Base-by-base conservation (phyloP, 345 rosid species). In the Rhodamnia argentea region DNA sequence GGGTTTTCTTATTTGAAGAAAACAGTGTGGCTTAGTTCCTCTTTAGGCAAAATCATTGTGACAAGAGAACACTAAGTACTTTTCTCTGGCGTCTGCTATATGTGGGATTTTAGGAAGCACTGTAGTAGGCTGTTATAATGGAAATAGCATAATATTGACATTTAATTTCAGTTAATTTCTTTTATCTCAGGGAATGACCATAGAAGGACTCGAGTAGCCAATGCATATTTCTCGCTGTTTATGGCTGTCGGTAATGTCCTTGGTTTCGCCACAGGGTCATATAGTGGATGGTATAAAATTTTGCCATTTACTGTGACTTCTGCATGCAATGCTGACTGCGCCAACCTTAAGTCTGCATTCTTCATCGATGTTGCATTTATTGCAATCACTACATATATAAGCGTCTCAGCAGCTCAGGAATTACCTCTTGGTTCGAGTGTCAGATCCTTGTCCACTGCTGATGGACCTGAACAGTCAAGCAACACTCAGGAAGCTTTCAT, bases 261-360 rank as follows among this genome's bases (percentile, higher is more conserved):
- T 92, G 99, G 99, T 59, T 97, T 90, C 89, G 99, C 99, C 86
- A 93, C 99, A 83, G 98, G 99, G 86, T 83, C 99, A 84, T 95
- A 85, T 87, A 97, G 93, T 89, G 94, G 98, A 59, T 97, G 99
- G 99, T 94, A 87, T 90, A 96, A 92, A 94, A 83, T 97, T 89
- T 89, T 97, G 55, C 92, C 95, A 37, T 95, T 97, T 85, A 96
- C 99, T 3, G 70, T 91, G 88, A 94, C 99, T 10, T 24, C 89
- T 88, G 99, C 95, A 59, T 95, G 99, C 88, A 85, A 94, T 90
- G 91, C 84, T 78, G 94, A 95, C 88, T 94, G 98, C 86, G 99
- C 98, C 88, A 97, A 96, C 90, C 95, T 94, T 90, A 97, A 97
- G 93, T 92, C 99, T 87, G 99, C 98, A 32, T 97, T 97, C 94